A percentile compares a stretch with the other conserved stretches of the same genome.
Conservation (phyloP, 2,329 filamentous ascomycete species). For the Colletotrichum lini region DNA sequence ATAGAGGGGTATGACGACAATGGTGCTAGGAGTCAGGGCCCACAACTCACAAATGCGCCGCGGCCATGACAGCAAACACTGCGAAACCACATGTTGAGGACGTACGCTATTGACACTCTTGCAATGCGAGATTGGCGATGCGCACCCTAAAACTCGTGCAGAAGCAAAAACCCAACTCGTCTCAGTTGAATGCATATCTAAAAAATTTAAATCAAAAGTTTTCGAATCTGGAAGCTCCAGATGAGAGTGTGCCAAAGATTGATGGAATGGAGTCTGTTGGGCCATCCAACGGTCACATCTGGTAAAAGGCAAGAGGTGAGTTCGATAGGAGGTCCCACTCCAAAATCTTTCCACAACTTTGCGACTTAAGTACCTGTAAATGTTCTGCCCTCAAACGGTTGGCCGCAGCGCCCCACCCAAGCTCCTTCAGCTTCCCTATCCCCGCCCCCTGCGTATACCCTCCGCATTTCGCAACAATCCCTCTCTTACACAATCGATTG, state of each 20-base stretch:
- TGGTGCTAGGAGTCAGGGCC: slow-evolving; percentile 15
- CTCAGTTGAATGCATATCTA: neutral
- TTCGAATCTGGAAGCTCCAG: slow-evolving; percentile 48
- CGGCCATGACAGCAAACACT: neutral
- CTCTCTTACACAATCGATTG: slow-evolving; percentile 8
- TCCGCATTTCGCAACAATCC: slow-evolving; percentile 4
- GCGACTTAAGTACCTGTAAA: slow-evolving; percentile 41
- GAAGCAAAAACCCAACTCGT: neutral
- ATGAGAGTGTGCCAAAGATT: slow-evolving; percentile 55
- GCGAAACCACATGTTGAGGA: neutral
- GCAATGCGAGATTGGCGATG: too few species aligned
- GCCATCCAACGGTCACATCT: slow-evolving; percentile 74
- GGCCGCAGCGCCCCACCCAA: slow-evolving; percentile 2
- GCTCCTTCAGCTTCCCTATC: slow-evolving; percentile 15
- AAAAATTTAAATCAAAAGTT: slow-evolving; percentile 26
- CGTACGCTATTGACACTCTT: neutral
- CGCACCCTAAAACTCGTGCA: neutral
- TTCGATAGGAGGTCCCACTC: slow-evolving; percentile 75
- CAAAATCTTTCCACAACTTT: slow-evolving; percentile 45
- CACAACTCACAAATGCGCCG: neutral
- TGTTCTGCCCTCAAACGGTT: neutral
- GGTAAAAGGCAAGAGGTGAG: slow-evolving; percentile 79
- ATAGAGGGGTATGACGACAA: slow-evolving; percentile 40
- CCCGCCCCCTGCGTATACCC: slow-evolving; percentile 12
- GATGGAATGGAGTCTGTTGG: slow-evolving; percentile 56